A percentile compares a stretch with the other conserved stretches of the same genome.
Evolutionary conservation across 345 rosid genomes (phyloP).

Genomic region (Eutrema japonicum): DNA sequence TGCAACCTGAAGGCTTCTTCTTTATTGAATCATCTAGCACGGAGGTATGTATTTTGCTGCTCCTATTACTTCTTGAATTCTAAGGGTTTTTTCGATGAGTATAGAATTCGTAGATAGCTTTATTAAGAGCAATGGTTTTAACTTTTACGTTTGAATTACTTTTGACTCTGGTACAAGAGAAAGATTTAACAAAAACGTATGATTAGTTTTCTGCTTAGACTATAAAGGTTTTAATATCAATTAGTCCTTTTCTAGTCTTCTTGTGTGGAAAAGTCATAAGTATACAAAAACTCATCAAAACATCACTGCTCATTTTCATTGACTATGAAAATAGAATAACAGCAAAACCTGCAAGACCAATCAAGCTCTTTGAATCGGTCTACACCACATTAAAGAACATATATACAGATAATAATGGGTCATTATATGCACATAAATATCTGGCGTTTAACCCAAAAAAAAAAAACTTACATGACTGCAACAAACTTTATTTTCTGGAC

Average conservation of each 20-base stretch:
- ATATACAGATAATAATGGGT: constrained; percentile 13
- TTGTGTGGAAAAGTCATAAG: constrained; percentile 30
- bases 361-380: constrained; percentile 40
- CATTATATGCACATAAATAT: constrained; percentile 20
- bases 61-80: neutral
- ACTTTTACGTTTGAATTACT: neutral
- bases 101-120: neutral
- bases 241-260: constrained; percentile 29
- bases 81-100: neutral
- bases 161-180: constrained; percentile 19
- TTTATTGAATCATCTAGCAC: neutral
- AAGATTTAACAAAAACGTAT: neutral
- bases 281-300: constrained; percentile 11
- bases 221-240: constrained; percentile 1
- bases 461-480: constrained; percentile 35
- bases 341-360: constrained; percentile 40
- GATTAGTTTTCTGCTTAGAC: constrained; percentile 1
- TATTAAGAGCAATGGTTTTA: constrained; percentile 2
- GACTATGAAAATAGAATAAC: constrained; percentile 39
- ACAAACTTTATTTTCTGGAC: constrained; percentile 24
- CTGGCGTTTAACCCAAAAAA: constrained; percentile 10
- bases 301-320: constrained; percentile 23
- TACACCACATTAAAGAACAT: constrained; percentile 31
- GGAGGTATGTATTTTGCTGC: constrained; percentile 4
- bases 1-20: constrained; percentile 14